Conservation (phyloP, 768 basidiomycete genomes). For the Mycena crocata region DNA sequence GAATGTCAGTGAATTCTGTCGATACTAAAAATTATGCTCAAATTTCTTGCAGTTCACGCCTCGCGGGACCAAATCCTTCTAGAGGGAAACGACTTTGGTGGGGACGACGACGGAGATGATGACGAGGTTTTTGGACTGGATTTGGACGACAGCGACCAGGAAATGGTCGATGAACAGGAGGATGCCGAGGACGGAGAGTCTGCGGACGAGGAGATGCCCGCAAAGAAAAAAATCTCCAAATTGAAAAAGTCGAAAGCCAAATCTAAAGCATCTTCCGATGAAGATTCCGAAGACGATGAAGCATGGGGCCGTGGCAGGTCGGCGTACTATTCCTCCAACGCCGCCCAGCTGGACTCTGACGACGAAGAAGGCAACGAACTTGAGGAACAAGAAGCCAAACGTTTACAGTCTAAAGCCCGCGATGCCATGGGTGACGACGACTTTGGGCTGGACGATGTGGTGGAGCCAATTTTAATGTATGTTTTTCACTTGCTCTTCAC, state of each 20-base stretch:
- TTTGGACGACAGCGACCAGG: slow-evolving; percentile 41
- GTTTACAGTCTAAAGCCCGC: slow-evolving; percentile 80
- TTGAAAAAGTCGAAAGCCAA: slow-evolving; percentile 39
- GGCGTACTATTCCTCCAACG: slow-evolving; percentile 90
- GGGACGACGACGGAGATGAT: slow-evolving; percentile 53
- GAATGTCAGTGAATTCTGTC: slow-evolving; percentile 62
- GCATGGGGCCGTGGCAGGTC: slow-evolving; percentile 86
- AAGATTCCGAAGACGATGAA: slow-evolving; percentile 64
- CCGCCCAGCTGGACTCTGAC: slow-evolving; percentile 81
- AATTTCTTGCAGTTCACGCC: slow-evolving; percentile 66
- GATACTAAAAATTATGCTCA: slow-evolving; percentile 13
- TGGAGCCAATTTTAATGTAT: slow-evolving; percentile 44
- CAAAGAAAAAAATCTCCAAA: slow-evolving; percentile 29
- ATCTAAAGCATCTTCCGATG: slow-evolving; percentile 37
- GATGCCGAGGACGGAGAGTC: slow-evolving; percentile 38
- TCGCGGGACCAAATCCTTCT: slow-evolving; percentile 83
- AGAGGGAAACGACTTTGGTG: slow-evolving; percentile 63
- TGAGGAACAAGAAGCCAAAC: slow-evolving; percentile 87
- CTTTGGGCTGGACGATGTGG: slow-evolving; percentile 80
- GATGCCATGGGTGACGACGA: slow-evolving; percentile 82
- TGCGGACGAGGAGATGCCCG: slow-evolving; percentile 21
- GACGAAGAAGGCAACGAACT: slow-evolving; percentile 91
- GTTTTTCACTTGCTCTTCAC: not conserved
- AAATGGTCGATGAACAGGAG: slow-evolving; percentile 44
- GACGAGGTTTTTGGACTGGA: slow-evolving; percentile 46